Conservation (phyloP, 2,329 filamentous ascomycete species). For the Cadophora malorum region DNA sequence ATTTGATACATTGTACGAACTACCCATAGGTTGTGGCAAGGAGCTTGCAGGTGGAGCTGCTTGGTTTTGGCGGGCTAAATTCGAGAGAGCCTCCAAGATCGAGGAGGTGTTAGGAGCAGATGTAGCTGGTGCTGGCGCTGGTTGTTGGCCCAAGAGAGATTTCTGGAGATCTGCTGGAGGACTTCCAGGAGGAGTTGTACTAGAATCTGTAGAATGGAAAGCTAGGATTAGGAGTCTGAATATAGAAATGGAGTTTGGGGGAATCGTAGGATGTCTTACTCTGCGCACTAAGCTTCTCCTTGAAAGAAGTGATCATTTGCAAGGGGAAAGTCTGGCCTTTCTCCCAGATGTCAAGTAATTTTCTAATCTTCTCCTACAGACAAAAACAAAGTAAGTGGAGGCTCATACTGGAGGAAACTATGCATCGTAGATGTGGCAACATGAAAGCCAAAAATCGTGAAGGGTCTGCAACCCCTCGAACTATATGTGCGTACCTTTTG, state of each 20-base stretch:
- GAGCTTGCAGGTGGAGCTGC: conserved; percentile 48
- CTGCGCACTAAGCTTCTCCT: conserved; percentile 74
- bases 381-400: conserved; percentile 56
- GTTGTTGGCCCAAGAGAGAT: conserved; percentile 46
- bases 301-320: conserved; percentile 81
- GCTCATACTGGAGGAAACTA: conserved; percentile 35
- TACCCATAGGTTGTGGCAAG: conserved; percentile 44
- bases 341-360: conserved; percentile 97
- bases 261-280: conserved; percentile 62
- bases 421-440: conserved; percentile 29
- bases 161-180: conserved; percentile 48
- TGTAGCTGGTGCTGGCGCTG: conserved; percentile 45
- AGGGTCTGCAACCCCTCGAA: conserved; percentile 37
- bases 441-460: conserved; percentile 32
- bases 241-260: conserved; percentile 34
- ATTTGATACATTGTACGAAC: conserved; percentile 54
- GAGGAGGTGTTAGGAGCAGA: conserved; percentile 62
- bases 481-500: conserved; percentile 83
- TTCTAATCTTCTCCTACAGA: conserved; percentile 91
- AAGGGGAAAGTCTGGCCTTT: conserved; percentile 89
- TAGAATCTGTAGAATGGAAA: conserved; percentile 59
- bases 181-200: conserved; percentile 74
- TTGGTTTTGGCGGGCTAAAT: conserved; percentile 78
- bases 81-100: conserved; percentile 80
- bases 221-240: conserved; percentile 48